A percentile compares a stretch with the other conserved stretches of the same genome.
phyloP scores from a whole-genome alignment of 1,284 basidiomycete genomes.

The Cerrena zonata region DNA sequence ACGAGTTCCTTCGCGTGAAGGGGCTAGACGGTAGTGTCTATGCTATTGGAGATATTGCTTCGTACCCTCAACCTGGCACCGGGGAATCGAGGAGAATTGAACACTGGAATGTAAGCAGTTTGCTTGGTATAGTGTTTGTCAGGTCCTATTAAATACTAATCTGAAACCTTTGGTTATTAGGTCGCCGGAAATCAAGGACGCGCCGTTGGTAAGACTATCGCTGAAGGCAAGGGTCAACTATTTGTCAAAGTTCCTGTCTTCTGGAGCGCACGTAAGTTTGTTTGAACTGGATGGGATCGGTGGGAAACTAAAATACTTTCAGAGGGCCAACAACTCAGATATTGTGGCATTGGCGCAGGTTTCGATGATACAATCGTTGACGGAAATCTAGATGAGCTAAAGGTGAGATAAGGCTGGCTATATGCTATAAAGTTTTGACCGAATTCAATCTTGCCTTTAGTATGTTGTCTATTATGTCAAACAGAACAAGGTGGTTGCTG shows the following conservation, averaged over 20 bases:
- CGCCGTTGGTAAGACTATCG: constrained; percentile 73
- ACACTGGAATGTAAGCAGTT: constrained; percentile 79
- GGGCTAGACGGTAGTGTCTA: constrained; percentile 58
- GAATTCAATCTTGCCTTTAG: constrained; percentile 28
- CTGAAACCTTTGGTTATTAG: constrained; percentile 28
- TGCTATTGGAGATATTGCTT: constrained; percentile 88
- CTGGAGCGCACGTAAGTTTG: constrained; percentile 74
- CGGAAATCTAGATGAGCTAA: constrained; percentile 74
- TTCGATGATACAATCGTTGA: constrained; percentile 75
- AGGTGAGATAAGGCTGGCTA: constrained; percentile 42
- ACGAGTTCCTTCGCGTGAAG: constrained; percentile 72
- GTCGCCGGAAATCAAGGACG: constrained; percentile 84
- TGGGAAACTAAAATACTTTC: constrained; percentile 12
- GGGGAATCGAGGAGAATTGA: constrained; percentile 66
- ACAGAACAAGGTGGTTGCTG: constrained; percentile 72
- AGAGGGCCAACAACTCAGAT: constrained; percentile 76
- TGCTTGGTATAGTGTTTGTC: background rate
- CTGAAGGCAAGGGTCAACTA: constrained; percentile 45
- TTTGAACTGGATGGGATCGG: no score
- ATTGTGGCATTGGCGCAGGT: constrained; percentile 66
- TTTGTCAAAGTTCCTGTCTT: constrained; percentile 83
- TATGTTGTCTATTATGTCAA: constrained; percentile 86
- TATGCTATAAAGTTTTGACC: background rate
- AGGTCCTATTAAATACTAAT: no score
- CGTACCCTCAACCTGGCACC: constrained; percentile 61